A percentile compares a stretch with the other conserved stretches of the same genome.
Evolutionary conservation across 1,284 basidiomycete genomes (phyloP).

Genomic region (Butyriboletus appendiculatus): DNA sequence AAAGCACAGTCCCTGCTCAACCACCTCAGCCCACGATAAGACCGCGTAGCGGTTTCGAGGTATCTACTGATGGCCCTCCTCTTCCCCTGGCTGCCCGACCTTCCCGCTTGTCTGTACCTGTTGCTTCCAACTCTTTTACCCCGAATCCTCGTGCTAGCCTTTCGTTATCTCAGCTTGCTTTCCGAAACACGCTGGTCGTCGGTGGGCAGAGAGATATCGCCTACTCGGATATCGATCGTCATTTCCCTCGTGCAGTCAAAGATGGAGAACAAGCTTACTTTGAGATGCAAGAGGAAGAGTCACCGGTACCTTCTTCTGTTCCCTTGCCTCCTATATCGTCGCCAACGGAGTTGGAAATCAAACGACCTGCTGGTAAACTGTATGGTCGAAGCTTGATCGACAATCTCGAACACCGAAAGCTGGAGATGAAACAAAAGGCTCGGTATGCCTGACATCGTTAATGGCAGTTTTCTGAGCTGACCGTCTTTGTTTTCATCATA

Average conservation of each 20-base stretch:
- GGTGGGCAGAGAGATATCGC: constrained; percentile 65
- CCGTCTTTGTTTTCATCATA: constrained; percentile 27
- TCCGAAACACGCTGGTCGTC: constrained; percentile 71
- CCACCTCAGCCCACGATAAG: constrained; percentile 33
- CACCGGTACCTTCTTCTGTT: constrained; percentile 37
- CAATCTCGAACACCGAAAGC: constrained; percentile 73
- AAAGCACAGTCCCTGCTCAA: constrained; percentile 43
- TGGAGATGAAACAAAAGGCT: constrained; percentile 71
- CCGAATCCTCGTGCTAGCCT: constrained; percentile 75
- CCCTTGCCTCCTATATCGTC: constrained; percentile 34
- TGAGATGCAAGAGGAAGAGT: constrained; percentile 44
- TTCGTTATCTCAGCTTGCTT: constrained; percentile 75
- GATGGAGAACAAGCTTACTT: constrained; percentile 71
- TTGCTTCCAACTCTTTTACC: constrained; percentile 69
- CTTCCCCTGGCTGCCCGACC: constrained; percentile 68
- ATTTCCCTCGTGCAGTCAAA: constrained; percentile 62
- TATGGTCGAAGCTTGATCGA: constrained; percentile 82
- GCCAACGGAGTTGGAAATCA: constrained; percentile 29
- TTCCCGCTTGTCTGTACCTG: constrained; percentile 45
- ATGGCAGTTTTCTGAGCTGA: constrained; percentile 12
- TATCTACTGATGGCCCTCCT: constrained; percentile 65
- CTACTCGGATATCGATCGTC: constrained; percentile 57
- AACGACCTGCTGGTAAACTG: constrained; percentile 70
- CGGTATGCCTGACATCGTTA: constrained; percentile 46
- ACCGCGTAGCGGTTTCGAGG: constrained; percentile 58